phyloP scores from a whole-genome alignment of 2,329 filamentous ascomycete genomes.

The Colletotrichum theobromicola region DNA sequence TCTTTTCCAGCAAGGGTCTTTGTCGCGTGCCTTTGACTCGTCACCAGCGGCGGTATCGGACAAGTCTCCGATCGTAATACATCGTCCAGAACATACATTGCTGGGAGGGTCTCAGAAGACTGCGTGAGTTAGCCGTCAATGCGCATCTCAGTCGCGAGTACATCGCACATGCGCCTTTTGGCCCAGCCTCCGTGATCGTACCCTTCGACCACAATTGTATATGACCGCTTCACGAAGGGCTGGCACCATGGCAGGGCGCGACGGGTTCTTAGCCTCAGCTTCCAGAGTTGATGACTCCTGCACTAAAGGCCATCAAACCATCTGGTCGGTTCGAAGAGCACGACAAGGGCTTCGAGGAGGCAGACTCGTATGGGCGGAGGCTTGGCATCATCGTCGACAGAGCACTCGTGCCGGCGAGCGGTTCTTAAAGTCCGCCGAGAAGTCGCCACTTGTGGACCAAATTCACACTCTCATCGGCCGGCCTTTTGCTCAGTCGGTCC shows the following conservation, averaged over 20 bases:
- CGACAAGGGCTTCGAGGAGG: not conserved
- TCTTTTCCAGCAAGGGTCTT: too few relatives aligned
- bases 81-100: too few relatives aligned
- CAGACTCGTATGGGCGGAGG: not conserved
- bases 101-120: too few relatives aligned
- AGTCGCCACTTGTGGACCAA: not conserved
- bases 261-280: not conserved
- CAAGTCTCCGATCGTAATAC: too few relatives aligned
- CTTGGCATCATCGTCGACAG: not conserved
- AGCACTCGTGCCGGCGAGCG: not conserved
- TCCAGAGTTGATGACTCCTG: fast-evolving
- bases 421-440: not conserved
- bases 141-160: too few relatives aligned
- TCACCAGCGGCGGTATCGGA: too few relatives aligned
- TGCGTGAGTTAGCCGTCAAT: too few relatives aligned
- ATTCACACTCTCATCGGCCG: not conserved
- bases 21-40: too few relatives aligned
- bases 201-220: not conserved
- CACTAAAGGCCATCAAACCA: not conserved
- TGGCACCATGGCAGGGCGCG: not conserved
- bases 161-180: too few relatives aligned
- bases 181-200: too few relatives aligned
- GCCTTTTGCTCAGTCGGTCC: not conserved
- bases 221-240: not conserved
- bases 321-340: not conserved